Evolutionary conservation across 2,329 filamentous ascomycete species (phyloP).

Genomic region (Sclerotinia subarctica): DNA sequence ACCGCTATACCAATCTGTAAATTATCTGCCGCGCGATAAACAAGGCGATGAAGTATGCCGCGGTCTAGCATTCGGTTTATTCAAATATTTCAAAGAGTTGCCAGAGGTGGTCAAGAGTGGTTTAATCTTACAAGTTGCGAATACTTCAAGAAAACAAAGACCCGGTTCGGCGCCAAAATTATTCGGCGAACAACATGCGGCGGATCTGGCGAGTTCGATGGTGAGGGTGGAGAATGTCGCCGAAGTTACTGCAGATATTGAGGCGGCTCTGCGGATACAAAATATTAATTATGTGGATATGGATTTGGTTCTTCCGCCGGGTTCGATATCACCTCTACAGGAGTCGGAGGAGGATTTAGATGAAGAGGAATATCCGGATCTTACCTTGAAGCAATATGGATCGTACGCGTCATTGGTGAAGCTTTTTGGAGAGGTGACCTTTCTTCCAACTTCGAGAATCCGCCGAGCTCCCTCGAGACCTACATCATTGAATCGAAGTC

Average conservation of each 20-base stretch:
- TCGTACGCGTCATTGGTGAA: constrained; percentile 73
- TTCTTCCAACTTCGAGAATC: constrained; percentile 80
- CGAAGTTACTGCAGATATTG: constrained; percentile 70
- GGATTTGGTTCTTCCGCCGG: constrained; percentile 79
- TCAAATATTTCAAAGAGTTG: constrained; percentile 91
- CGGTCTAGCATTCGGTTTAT: constrained; percentile 84
- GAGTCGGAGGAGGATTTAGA: constrained; percentile 59
- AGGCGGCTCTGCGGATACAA: constrained; percentile 75
- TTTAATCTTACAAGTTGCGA: constrained; percentile 53
- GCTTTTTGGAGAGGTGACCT: constrained; percentile 77
- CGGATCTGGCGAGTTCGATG: constrained; percentile 83
- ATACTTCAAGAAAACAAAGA: constrained; percentile 46
- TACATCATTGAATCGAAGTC: constrained; percentile 72
- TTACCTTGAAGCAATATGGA: constrained; percentile 67
- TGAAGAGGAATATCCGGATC: constrained; percentile 64
- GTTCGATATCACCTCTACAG: constrained; percentile 63
- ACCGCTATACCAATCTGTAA: constrained; percentile 84
- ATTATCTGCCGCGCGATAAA: constrained; percentile 84
- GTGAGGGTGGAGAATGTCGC: constrained; percentile 72
- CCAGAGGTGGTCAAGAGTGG: constrained; percentile 71
- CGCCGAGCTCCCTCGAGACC: constrained; percentile 85
- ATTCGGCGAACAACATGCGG: constrained; percentile 90
- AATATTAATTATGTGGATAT: constrained; percentile 81
- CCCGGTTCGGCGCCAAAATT: constrained; percentile 61
- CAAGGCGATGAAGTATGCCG: constrained; percentile 94